These are phyloP conservation scores for Scalesia atractyloides DNA, from an alignment of 129 eudicot species.

Conservation along the genomic window DNA sequence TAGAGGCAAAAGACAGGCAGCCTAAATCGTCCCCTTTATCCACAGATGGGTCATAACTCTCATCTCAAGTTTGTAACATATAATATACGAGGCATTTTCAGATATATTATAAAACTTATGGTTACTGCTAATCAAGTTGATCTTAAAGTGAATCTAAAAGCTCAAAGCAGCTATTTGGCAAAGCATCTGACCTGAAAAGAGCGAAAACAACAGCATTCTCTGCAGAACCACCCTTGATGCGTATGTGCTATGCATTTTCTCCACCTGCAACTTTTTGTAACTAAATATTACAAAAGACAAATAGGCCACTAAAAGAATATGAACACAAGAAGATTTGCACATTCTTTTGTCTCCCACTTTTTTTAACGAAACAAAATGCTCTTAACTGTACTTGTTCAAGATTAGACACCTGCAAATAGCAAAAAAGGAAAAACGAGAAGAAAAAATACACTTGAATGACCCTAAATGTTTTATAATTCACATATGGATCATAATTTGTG, in stretches of 20 bases:
- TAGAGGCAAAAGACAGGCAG: not conserved
- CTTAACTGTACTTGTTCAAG: slow-evolving; percentile 3
- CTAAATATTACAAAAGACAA: not conserved
- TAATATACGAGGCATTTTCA: not conserved
- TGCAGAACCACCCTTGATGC: slow-evolving; percentile 77
- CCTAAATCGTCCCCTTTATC: not conserved
- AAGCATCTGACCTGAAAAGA: slow-evolving; percentile 72
- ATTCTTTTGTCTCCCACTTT: slow-evolving; percentile 16
- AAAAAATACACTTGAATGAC: not conserved
- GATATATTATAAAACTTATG: slow-evolving; percentile 1
- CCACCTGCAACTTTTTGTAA: slow-evolving; percentile 55
- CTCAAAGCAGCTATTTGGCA: slow-evolving; percentile 14
- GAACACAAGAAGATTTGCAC: not conserved
- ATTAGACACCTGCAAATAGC: slow-evolving; percentile 6
- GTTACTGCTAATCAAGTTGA: slow-evolving; percentile 2
- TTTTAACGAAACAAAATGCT: not conserved
- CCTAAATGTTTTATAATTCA: not conserved
- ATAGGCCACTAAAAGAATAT: slow-evolving; percentile 2
- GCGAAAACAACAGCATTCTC: slow-evolving; percentile 88
- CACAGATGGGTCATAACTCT: not conserved
- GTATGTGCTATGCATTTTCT: slow-evolving; percentile 64
- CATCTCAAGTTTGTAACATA: slow-evolving; percentile 5
- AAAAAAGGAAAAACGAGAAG: not conserved
- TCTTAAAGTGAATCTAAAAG: slow-evolving; percentile 21
- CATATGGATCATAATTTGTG: not conserved